phyloP scores from a whole-genome alignment of 2,329 filamentous ascomycete species.

The Fusarium sp. region DNA sequence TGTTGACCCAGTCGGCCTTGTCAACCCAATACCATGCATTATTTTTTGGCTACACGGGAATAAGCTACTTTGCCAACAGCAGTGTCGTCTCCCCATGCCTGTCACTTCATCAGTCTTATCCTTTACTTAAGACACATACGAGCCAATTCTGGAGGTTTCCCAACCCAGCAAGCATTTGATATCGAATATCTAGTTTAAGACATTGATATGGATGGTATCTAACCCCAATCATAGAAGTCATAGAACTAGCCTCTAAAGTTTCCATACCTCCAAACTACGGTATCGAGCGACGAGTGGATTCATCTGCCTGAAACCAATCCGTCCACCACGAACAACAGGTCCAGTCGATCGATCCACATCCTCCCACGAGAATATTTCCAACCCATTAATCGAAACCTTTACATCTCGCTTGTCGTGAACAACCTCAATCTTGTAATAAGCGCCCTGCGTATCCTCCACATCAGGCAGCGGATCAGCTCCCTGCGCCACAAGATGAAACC shows the following conservation, averaged over 20 bases:
- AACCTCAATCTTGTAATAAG: constrained; percentile 40
- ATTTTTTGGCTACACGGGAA: too few relatives aligned
- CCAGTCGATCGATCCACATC: constrained; percentile 35
- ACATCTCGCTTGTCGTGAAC: constrained; percentile 38
- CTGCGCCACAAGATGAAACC: constrained; percentile 40
- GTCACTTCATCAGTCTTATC: too few relatives aligned
- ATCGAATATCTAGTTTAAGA: too few relatives aligned
- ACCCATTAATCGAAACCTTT: constrained; percentile 28
- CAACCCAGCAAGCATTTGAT: too few relatives aligned
- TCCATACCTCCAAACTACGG: constrained; percentile 41
- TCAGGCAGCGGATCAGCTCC: constrained; percentile 39
- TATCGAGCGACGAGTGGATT: constrained; percentile 38
- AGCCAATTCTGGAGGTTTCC: too few relatives aligned
- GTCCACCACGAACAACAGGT: constrained; percentile 31
- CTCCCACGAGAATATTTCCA: constrained; percentile 37
- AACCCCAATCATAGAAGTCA: too few relatives aligned
- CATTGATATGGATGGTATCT: too few relatives aligned
- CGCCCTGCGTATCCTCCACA: constrained; percentile 34
- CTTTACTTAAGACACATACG: too few relatives aligned
- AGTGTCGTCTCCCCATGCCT: accelerated
- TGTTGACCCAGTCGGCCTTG: too few relatives aligned
- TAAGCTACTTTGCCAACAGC: too few relatives aligned
- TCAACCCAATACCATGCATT: too few relatives aligned
- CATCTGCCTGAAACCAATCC: constrained; percentile 41
- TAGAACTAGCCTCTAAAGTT: constrained; percentile 11